Evolutionary conservation across 768 basidiomycete genomes (phyloP).

Genomic region (Hemileccinum rubropunctum): DNA sequence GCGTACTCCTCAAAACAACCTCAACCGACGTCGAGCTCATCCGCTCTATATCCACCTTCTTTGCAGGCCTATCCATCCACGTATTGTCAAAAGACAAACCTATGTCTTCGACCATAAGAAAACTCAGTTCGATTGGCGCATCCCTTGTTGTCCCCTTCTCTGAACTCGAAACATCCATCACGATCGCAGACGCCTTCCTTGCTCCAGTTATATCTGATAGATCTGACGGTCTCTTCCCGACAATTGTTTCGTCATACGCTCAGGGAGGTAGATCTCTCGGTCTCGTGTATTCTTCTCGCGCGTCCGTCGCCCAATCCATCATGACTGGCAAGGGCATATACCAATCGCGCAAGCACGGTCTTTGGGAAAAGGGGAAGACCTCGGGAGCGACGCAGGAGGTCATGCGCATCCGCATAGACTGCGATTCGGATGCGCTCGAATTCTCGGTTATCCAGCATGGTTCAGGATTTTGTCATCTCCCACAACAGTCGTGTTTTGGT

Average conservation of each 20-base stretch:
- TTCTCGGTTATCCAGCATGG: conserved; percentile 90
- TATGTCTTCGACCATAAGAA: conserved; percentile 57
- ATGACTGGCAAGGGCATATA: conserved; percentile 89
- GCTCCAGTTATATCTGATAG: conserved; percentile 82
- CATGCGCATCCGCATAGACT: conserved; percentile 79
- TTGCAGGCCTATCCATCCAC: conserved; percentile 57
- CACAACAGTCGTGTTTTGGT: conserved; percentile 89
- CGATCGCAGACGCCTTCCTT: conserved; percentile 83
- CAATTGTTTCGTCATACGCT: conserved; percentile 71
- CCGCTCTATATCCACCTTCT: conserved; percentile 74
- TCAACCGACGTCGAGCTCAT: conserved; percentile 74
- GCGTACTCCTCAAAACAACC: conserved; percentile 75
- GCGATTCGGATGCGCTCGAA: conserved; percentile 90
- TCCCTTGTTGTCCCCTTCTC: conserved; percentile 70
- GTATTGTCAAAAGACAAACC: conserved; percentile 57
- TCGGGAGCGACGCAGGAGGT: conserved; percentile 92
- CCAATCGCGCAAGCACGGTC: conserved; percentile 91
- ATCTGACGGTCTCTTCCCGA: conserved; percentile 89
- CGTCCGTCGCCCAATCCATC: conserved; percentile 86
- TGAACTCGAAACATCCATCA: conserved; percentile 61
- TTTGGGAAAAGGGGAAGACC: conserved; percentile 97
- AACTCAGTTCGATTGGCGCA: conserved; percentile 55
- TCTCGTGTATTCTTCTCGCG: conserved; percentile 90
- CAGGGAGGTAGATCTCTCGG: conserved; percentile 79
- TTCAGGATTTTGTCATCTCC: conserved; percentile 90